Evolutionary conservation across 2,329 filamentous ascomycete species (phyloP).

Genomic region (Cytospora paraplurivora): DNA sequence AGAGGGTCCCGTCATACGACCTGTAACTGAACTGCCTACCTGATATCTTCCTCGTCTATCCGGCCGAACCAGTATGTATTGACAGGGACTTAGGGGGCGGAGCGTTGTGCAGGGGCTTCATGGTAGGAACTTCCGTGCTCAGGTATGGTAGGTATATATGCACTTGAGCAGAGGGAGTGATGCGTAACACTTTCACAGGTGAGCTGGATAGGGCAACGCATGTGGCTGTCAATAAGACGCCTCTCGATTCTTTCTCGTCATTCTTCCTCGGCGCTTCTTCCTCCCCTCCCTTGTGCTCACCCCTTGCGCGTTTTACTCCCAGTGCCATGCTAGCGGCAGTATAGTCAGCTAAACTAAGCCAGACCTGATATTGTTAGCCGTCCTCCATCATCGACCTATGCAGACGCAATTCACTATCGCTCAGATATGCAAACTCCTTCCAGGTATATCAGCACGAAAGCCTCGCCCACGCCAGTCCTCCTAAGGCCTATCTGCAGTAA

Average conservation of each 20-base stretch:
- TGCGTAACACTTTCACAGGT: background rate
- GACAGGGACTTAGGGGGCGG: too few species aligned
- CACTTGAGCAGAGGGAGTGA: background rate
- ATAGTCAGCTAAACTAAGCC: background rate
- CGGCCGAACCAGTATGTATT: too few species aligned
- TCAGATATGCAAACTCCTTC: background rate
- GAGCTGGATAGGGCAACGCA: background rate
- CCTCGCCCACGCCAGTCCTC: background rate
- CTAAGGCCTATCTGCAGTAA: background rate
- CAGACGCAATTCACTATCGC: background rate
- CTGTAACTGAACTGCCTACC: too few species aligned
- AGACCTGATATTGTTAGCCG: background rate
- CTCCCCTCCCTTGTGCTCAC: background rate
- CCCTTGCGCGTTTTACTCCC: background rate
- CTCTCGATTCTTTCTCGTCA: background rate
- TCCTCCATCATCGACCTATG: background rate
- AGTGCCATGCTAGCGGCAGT: background rate
- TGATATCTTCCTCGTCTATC: too few species aligned
- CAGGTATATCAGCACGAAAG: background rate
- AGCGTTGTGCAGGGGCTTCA: too few species aligned
- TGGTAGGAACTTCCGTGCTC: too few species aligned
- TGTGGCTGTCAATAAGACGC: background rate
- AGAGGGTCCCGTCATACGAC: too few species aligned
- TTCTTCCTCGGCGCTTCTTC: background rate
- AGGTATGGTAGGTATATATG: background rate